Percentiles rank a stretch among this genome's conserved stretches.
Evolutionary conservation across 2,329 filamentous ascomycete genomes (phyloP).

Genomic region (Pyrenochaeta sp.): DNA sequence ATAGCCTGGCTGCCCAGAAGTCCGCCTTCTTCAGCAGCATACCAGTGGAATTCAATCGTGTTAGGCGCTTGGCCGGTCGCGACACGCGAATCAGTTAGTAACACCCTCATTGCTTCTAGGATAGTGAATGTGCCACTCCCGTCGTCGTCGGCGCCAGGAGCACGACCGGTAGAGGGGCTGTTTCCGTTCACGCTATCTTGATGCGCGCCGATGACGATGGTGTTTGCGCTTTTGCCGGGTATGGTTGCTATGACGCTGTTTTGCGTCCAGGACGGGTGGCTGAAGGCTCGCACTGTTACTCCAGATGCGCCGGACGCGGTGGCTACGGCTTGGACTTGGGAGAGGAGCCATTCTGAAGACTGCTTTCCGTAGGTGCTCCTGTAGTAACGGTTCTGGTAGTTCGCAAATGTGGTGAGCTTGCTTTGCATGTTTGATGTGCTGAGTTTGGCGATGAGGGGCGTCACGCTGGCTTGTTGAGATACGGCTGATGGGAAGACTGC

Average conservation of each 20-base stretch:
- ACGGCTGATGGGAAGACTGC: slow-evolving; percentile 23
- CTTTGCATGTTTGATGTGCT: slow-evolving; percentile 28
- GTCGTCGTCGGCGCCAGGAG: slow-evolving; percentile 92
- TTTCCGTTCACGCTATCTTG: slow-evolving; percentile 94
- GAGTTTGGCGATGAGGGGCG: slow-evolving; percentile 26
- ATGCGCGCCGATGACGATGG: slow-evolving; percentile 86
- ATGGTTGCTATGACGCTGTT: slow-evolving; percentile 89
- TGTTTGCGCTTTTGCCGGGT: slow-evolving; percentile 81
- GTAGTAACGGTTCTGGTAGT: slow-evolving; percentile 37
- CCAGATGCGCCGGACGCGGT: slow-evolving; percentile 72
- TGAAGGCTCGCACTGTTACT: slow-evolving; percentile 76
- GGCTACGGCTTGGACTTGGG: slow-evolving; percentile 75
- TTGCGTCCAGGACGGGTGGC: slow-evolving; percentile 80
- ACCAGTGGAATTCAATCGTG: slow-evolving; percentile 96
- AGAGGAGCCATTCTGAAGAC: slow-evolving; percentile 85
- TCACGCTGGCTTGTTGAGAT: slow-evolving; percentile 20
- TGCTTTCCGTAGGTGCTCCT: slow-evolving; percentile 65
- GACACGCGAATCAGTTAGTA: slow-evolving; percentile 75
- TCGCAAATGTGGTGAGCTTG: slow-evolving; percentile 27
- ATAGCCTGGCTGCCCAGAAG: slow-evolving; percentile 87
- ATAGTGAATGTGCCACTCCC: slow-evolving; percentile 92
- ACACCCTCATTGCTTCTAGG: slow-evolving; percentile 82
- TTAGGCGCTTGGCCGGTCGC: slow-evolving; percentile 75
- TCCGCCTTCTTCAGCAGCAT: slow-evolving; percentile 87
- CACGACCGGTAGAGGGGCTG: slow-evolving; percentile 78